phyloP scores from a whole-genome alignment of 2,329 filamentous ascomycete species.

The Colletotrichum costaricense region DNA sequence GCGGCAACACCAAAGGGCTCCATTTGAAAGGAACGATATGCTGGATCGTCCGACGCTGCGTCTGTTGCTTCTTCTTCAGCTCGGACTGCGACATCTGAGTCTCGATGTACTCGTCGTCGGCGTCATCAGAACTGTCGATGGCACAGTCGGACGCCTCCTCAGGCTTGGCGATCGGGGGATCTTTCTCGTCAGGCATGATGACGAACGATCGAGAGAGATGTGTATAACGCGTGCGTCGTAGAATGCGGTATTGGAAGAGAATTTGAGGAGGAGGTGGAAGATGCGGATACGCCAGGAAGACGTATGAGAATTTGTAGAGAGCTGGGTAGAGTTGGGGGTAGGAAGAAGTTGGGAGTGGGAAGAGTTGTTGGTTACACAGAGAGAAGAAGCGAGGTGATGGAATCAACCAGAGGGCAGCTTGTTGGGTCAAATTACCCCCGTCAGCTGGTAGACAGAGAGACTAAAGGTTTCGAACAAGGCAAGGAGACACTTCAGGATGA shows the following conservation, averaged over 20 bases:
- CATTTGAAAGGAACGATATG: slow-evolving; percentile 68
- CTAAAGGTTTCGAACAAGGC: not conserved
- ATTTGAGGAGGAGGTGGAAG: not conserved
- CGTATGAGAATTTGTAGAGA: not conserved
- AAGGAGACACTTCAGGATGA: not conserved
- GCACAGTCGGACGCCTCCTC: slow-evolving; percentile 40
- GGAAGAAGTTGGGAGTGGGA: not conserved
- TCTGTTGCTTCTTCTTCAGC: slow-evolving; percentile 48
- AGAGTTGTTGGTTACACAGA: slow-evolving; percentile 11
- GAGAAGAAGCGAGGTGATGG: not conserved
- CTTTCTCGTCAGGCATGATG: slow-evolving; percentile 25
- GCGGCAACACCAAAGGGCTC: slow-evolving; percentile 78
- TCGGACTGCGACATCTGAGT: slow-evolving; percentile 53
- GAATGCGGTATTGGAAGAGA: not conserved
- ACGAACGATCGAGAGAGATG: not conserved
- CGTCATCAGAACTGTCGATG: slow-evolving; percentile 53
- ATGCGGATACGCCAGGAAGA: not conserved
- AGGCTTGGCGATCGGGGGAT: not conserved
- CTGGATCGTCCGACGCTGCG: slow-evolving; percentile 49
- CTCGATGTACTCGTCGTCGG: slow-evolving; percentile 49
- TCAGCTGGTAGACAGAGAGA: not conserved
- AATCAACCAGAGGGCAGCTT: not conserved
- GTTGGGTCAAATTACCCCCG: not conserved
- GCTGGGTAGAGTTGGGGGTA: not conserved
- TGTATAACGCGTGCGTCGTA: not conserved